Conservation (phyloP, 305 asterid genomes). For the Solanum hybrid region DNA sequence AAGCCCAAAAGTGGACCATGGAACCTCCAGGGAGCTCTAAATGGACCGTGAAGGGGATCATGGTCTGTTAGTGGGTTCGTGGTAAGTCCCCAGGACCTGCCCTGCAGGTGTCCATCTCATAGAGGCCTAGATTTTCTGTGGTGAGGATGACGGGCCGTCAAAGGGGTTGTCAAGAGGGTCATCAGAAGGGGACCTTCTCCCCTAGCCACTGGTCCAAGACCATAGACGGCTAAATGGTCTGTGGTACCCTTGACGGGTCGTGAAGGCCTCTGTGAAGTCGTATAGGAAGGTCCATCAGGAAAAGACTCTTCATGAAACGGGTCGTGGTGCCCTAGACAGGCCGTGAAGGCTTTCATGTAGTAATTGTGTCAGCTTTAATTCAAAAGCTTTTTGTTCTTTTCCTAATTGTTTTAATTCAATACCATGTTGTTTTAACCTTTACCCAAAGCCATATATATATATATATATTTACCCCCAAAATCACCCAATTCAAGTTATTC, state of each 20-base stretch:
- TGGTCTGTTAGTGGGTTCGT: neutral
- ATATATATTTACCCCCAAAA: neutral
- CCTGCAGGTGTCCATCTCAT: no score
- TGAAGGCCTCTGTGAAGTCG: neutral
- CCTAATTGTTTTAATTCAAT: no score
- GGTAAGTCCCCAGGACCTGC: neutral
- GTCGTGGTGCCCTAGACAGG: neutral
- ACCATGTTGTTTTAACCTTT: neutral
- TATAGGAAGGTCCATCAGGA: neutral
- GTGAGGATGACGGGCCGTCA: neutral
- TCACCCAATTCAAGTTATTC: neutral
- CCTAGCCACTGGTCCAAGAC: neutral
- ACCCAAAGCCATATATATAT: no score
- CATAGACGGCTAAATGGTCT: no score
- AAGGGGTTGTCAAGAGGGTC: neutral
- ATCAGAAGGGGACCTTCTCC: neutral
- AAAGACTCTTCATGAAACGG: neutral
- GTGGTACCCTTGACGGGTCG: neutral
- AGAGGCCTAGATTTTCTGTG: neutral
- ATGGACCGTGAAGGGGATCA: neutral
- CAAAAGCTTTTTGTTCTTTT: no score
- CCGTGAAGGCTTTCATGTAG: no score
- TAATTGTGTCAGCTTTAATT: no score
- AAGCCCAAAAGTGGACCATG: neutral
- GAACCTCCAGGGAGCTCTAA: neutral